Base-by-base conservation (phyloP, 2,329 filamentous ascomycete species). In the Calonectria pseudoreteaudii region DNA sequence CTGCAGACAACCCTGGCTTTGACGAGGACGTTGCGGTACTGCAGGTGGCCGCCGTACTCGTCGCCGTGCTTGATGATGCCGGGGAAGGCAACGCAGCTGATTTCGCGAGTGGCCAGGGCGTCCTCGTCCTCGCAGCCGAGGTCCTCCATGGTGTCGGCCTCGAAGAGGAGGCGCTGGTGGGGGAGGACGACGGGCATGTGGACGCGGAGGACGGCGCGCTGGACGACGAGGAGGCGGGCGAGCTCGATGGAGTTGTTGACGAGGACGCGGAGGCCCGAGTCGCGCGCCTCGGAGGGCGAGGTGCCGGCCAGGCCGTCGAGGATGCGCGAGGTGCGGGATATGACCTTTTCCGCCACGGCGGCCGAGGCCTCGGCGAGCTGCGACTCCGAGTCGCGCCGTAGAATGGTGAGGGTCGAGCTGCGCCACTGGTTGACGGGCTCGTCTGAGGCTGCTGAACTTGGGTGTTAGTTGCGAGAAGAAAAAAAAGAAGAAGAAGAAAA, bases 351-450 rank as follows among this genome's bases (percentile, higher is more conserved):
- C 20, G 85, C 84, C 38, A 88, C 80, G 30, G 79, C 76, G 26
- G 83, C 75, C 4, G 90, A 91, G 77, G 88, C 85, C 18, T 83
- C 78, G 66, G 87, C 84, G 41, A 91, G 85, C 70, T 85, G 87
- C 41, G 85, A 79, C 20, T 84, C 82, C 8, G 88, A 86, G 73
- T 90, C 90, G 78, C 90, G 90, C 68, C 87, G 88, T 66, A 94
- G 82, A 53, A 92, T 86, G 31, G 90, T 87, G 50, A 93, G 86
- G 2, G 92, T 94, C n/a, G 88, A 86, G 8, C 92, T 90, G 49
- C 92, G 90, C 92, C 92, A 94, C 80, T 92, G 90, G 80, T 93
- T 93, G 74, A 92, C 87, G 36, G 88, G 85, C 74, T 90, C 88
- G 58, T 86, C 84, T 7, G 89, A 86, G 64, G 85, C 86, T 84